Evolutionary conservation across 345 rosid genomes (phyloP).

Genomic region (Eutrema yunnanense): DNA sequence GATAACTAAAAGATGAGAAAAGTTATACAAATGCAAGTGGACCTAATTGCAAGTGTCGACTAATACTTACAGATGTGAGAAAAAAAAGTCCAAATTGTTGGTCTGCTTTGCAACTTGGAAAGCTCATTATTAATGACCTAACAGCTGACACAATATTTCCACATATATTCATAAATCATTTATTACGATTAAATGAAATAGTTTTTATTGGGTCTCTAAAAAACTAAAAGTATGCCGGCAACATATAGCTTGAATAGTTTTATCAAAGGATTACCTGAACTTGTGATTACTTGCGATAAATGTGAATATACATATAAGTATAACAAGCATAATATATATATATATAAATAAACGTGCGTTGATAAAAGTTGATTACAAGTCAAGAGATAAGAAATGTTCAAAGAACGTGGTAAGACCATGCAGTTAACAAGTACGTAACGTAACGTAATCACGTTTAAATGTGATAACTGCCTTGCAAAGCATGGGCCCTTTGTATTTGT

Average conservation of each 20-base stretch:
- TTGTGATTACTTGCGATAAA: neutral
- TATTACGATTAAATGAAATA: neutral
- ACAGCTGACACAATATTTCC: conserved; percentile 9
- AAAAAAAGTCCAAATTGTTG: conserved; percentile 24
- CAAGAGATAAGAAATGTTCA: conserved; percentile 9
- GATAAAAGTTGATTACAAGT: neutral
- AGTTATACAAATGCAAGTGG: neutral
- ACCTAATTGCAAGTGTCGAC: conserved; percentile 9
- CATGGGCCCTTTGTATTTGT: neutral
- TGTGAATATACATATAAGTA: neutral
- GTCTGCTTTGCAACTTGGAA: conserved; percentile 26
- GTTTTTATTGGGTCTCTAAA: neutral
- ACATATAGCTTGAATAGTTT: neutral
- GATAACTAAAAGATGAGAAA: neutral
- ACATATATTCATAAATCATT: neutral
- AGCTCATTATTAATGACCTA: conserved; percentile 4
- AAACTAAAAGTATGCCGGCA: neutral
- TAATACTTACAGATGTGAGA: neutral
- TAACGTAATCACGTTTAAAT: conserved; percentile 10
- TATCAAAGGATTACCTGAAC: neutral
- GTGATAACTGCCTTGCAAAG: neutral
- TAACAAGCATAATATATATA: neutral
- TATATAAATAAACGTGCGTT: neutral
- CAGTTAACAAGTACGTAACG: conserved; percentile 18
- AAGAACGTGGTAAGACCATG: conserved; percentile 25